Conservation (phyloP, 495 filamentous ascomycete species). For the Penicillium arizonense region DNA sequence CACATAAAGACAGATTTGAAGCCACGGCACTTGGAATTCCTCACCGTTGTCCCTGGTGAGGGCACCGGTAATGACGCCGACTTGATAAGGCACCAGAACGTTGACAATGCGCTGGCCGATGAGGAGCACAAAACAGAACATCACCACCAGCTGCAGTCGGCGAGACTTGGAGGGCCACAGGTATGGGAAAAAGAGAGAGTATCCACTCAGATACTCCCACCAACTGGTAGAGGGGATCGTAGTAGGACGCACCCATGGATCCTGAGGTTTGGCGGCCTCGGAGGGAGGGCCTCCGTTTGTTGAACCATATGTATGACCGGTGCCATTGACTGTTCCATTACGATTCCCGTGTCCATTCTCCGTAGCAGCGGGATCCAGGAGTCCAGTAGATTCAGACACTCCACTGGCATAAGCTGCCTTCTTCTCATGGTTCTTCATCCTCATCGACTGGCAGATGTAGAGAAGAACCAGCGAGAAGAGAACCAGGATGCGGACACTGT, state of each 20-base stretch:
- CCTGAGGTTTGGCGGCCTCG: constrained; percentile 38
- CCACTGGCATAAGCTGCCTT: constrained; percentile 27
- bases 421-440: constrained; percentile 25
- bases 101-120: constrained; percentile 74
- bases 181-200: constrained; percentile 89
- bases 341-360: constrained; percentile 46
- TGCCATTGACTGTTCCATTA: constrained; percentile 38
- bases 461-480: constrained; percentile 56
- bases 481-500: constrained; percentile 58
- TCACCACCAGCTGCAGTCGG: constrained; percentile 66
- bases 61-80: constrained; percentile 68
- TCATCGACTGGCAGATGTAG: constrained; percentile 55
- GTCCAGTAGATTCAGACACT: constrained; percentile 55
- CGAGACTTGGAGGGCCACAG: constrained; percentile 78
- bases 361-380: constrained; percentile 38
- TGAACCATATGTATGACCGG: constrained; percentile 50
- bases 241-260: constrained; percentile 65
- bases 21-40: constrained; percentile 59
- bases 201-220: constrained; percentile 89
- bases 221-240: constrained; percentile 66
- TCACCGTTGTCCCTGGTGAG: constrained; percentile 53
- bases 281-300: constrained; percentile 37
- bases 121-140: constrained; percentile 73
- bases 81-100: constrained; percentile 72
- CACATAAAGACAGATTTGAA: constrained; percentile 74